phyloP scores from a whole-genome alignment of 495 filamentous ascomycete genomes.

The Xanthoparmelia taractica region DNA sequence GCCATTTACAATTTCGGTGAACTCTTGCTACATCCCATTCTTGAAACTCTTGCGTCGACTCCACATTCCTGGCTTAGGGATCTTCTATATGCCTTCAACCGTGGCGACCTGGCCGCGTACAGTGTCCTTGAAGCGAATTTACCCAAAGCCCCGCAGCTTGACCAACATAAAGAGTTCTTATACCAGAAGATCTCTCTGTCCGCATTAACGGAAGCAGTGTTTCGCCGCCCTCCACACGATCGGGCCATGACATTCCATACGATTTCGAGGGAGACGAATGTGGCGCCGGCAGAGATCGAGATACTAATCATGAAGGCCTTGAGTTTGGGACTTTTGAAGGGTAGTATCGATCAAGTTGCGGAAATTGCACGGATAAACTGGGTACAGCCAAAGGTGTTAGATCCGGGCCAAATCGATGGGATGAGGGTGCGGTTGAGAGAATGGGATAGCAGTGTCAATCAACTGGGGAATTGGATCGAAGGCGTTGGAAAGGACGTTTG shows the following conservation, averaged over 20 bases:
- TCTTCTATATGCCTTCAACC: slow-evolving; percentile 94
- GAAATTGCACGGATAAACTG: slow-evolving; percentile 91
- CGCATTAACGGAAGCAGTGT: slow-evolving; percentile 91
- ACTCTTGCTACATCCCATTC: slow-evolving; percentile 92
- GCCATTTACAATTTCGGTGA: slow-evolving; percentile 99
- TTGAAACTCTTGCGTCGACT: slow-evolving; percentile 65
- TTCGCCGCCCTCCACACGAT: slow-evolving; percentile 90
- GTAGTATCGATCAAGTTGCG: slow-evolving; percentile 93
- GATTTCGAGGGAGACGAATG: slow-evolving; percentile 87
- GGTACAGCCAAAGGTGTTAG: slow-evolving; percentile 96
- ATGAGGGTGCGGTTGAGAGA: slow-evolving; percentile 84
- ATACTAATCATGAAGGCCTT: slow-evolving; percentile 98
- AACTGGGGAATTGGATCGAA: slow-evolving; percentile 93
- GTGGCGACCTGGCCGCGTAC: slow-evolving; percentile 82
- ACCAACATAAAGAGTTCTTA: slow-evolving; percentile 71
- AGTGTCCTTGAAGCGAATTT: slow-evolving; percentile 73
- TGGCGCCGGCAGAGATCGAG: slow-evolving; percentile 84
- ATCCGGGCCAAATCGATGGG: slow-evolving; percentile 89
- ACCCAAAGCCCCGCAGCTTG: slow-evolving; percentile 66
- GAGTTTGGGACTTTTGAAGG: slow-evolving; percentile 79
- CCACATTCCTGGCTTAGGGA: slow-evolving; percentile 78
- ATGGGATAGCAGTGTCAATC: slow-evolving; percentile 92
- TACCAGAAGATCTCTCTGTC: slow-evolving; percentile 96
- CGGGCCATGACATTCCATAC: slow-evolving; percentile 83
- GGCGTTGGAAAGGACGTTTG: slow-evolving; percentile 80